A percentile compares a stretch with the other conserved stretches of the same genome.
Evolutionary conservation across 345 rosid species (phyloP).

Genomic region (Abelmoschus esculentus): DNA sequence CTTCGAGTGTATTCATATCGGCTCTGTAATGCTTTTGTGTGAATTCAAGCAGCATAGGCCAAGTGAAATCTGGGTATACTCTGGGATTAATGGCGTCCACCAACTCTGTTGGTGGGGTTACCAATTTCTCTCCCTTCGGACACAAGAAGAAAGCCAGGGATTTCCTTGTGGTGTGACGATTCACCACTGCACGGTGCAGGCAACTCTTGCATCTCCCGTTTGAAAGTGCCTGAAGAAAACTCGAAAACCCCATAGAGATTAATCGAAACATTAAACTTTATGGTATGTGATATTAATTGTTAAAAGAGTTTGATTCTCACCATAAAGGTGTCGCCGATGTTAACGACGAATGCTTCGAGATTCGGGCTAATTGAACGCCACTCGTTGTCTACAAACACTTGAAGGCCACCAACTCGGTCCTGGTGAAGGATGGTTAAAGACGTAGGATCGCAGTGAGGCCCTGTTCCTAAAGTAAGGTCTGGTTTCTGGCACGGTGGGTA

Average conservation of each 20-base stretch:
- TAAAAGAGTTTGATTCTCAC: conserved; percentile 26
- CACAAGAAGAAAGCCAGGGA: conserved; percentile 93
- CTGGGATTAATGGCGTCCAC: conserved; percentile 49
- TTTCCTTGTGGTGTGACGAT: conserved; percentile 66
- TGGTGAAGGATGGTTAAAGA: conserved; percentile 97
- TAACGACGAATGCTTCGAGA: conserved; percentile 74
- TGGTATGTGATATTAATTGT: no score
- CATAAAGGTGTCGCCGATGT: conserved; percentile 99
- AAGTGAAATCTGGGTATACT: conserved; percentile 76
- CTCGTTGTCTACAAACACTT: conserved; percentile 75
- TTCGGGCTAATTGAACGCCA: conserved; percentile 76
- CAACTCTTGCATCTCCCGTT: conserved; percentile 87
- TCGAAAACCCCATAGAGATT: not conserved
- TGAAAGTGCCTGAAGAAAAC: conserved; percentile 64
- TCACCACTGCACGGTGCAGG: conserved; percentile 92
- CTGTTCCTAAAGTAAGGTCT: conserved; percentile 86
- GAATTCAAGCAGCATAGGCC: conserved; percentile 75
- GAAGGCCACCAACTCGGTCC: conserved; percentile 89
- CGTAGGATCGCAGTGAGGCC: conserved; percentile 98
- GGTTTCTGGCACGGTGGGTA: conserved; percentile 97
- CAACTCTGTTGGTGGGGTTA: conserved; percentile 67
- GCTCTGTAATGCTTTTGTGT: conserved; percentile 91
- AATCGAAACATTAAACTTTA: no score
- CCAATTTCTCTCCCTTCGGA: conserved; percentile 69
- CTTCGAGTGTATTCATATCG: conserved; percentile 76